A percentile compares a stretch with the other conserved stretches of the same genome.
Conservation (phyloP, 2,329 filamentous ascomycete genomes). For the Trichophaea hybrida region DNA sequence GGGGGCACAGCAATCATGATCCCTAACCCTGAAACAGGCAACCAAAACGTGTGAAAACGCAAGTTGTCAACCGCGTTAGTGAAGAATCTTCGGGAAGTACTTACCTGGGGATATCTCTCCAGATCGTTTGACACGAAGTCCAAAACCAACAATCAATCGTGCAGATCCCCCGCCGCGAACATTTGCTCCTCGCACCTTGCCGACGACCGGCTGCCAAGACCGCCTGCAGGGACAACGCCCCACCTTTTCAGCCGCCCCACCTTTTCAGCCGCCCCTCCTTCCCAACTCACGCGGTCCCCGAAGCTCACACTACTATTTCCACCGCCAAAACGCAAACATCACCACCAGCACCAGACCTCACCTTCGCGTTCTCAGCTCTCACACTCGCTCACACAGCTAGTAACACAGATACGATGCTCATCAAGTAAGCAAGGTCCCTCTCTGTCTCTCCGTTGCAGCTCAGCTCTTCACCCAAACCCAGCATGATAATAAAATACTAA, state of each 20-base stretch:
- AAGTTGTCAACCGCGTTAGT: too few species aligned
- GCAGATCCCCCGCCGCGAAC: too few species aligned
- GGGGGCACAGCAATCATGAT: too few species aligned
- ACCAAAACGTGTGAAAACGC: too few species aligned
- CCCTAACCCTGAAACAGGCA: too few species aligned
- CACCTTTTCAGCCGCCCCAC: neutral
- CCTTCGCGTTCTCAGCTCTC: neutral
- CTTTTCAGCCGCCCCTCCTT: neutral
- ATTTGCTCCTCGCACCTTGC: too few species aligned
- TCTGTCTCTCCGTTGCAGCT: neutral
- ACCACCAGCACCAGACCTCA: neutral
- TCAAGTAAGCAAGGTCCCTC: slow-evolving; percentile 34
- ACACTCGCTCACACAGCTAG: neutral
- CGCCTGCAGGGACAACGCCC: neutral
- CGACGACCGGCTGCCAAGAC: too few species aligned
- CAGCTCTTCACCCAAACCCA: neutral
- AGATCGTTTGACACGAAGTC: too few species aligned
- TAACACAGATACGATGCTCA: slow-evolving; percentile 34
- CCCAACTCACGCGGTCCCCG: neutral
- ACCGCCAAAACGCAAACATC: neutral
- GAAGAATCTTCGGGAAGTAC: too few species aligned
- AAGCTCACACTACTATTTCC: neutral
- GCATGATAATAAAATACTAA: neutral
- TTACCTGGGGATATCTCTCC: too few species aligned
- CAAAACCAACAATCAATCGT: too few species aligned